Conservation (phyloP, 257 asterid genomes). For the Capsicum rhomboideum region DNA sequence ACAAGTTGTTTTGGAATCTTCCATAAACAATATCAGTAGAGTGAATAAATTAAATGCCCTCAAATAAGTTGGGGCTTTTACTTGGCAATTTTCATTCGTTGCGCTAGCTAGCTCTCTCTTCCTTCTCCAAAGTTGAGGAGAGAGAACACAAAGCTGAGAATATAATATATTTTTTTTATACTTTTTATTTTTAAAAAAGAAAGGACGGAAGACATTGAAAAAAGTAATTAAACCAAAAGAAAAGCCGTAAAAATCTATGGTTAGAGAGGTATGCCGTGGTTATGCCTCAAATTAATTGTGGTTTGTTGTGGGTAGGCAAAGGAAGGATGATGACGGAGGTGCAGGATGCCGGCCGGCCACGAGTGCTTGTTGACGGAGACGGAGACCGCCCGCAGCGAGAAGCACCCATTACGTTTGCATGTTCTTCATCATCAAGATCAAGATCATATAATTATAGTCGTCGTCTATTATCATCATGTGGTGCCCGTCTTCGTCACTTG, state of each 20-base stretch:
- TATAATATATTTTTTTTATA: not conserved
- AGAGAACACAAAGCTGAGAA: not conserved
- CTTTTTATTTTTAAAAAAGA: not conserved
- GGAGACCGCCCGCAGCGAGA: not conserved
- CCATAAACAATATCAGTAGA: no score
- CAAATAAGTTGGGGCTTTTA: not conserved
- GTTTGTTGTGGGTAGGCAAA: not conserved
- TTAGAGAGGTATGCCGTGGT: not conserved
- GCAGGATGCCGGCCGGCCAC: not conserved
- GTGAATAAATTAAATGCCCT: no score
- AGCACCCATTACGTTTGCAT: not conserved
- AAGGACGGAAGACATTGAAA: not conserved
- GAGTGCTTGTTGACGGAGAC: not conserved
- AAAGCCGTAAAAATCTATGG: not conserved
- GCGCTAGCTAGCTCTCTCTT: not conserved
- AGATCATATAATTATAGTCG: not conserved
- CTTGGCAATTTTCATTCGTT: not conserved
- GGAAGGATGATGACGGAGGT: constrained; percentile 7
- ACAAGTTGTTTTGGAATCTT: no score
- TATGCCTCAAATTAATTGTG: not conserved
- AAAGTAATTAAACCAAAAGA: not conserved
- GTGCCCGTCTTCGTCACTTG: not conserved
- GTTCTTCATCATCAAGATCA: not conserved
- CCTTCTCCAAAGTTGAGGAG: not conserved
- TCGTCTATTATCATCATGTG: not conserved